Evolutionary conservation across 2,329 filamentous ascomycete species (phyloP), one percentile per base, ranked within the genome.

Genomic region (Dactylella cylindrospora): DNA sequence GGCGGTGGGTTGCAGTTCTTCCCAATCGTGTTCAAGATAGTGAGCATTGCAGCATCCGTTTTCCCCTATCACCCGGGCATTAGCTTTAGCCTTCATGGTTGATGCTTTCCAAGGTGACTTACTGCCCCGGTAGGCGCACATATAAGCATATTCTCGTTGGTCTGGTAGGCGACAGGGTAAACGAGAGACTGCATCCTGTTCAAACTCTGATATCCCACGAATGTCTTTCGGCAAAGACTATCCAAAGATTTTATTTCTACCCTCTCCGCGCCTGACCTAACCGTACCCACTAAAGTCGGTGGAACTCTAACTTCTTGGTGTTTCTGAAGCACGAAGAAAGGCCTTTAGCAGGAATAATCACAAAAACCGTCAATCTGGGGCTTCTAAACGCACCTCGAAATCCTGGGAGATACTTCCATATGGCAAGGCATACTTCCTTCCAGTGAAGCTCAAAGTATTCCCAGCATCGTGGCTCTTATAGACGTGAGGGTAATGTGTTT

Each of bases 171-270:
- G 3, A 98, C 88, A 0, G 90, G 90, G 69, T 95, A 95, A 0
- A 97, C 88, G 40, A 98, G 78, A 72, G 90, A 97, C 75, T 98
- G 93, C 94, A 98, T 98, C 22, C 94, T 85, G 70, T 98, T 98
- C 60, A 98, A 79, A 2, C 86, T 76, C 74, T 90, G 91, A 77
- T 98, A 98, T 0, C 90, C 90, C 70, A 85, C 88, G 76, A 98
- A 98, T 0, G 93, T 98, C n/a, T 81, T 83, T 62, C 83, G 81
- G 69, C 93, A 98, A 22, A 98, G 78, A 0, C 88, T 89, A 72
- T 98, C 93, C 76, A 98, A 79, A 2, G 90, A 86, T 5, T 80
- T 77, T 60, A 98, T 91, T 25, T 83, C 76, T 15, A 98, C 77
- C 10, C 97, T 79, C 69, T 82, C 88, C 68, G 87, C 86, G 3